Evolutionary conservation across 192 early-diverging fungal genomes (phyloP).

Genomic region (Backusella morwellensis): DNA sequence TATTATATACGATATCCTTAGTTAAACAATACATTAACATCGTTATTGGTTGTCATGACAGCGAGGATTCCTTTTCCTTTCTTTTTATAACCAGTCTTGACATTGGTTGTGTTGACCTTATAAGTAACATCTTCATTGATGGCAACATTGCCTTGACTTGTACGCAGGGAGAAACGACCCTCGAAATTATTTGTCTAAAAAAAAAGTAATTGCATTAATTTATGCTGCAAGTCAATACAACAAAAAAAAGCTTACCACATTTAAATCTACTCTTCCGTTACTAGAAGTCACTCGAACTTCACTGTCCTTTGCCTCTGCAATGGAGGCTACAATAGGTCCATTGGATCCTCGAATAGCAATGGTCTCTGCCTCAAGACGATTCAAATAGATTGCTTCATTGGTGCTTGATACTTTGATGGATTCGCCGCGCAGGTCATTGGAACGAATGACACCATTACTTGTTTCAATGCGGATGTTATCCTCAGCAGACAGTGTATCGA

Average conservation of each 20-base stretch:
- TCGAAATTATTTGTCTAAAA: constrained; percentile 3
- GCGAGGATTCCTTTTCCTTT: not conserved
- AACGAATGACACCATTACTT: not conserved
- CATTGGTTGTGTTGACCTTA: not conserved
- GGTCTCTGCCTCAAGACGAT: not conserved
- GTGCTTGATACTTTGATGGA: not conserved
- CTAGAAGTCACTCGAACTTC: not conserved
- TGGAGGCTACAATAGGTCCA: not conserved
- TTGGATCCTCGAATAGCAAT: not conserved
- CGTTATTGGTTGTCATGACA: not conserved
- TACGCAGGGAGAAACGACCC: not conserved
- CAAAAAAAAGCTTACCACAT: not conserved
- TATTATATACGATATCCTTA: not conserved
- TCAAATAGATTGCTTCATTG: not conserved
- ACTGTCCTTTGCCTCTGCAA: not conserved
- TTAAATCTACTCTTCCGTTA: not conserved
- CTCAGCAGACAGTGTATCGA: not conserved
- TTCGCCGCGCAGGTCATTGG: not conserved
- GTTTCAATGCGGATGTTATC: not conserved
- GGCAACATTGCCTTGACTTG: not conserved
- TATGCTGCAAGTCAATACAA: too few relatives aligned
- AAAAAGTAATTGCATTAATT: not conserved
- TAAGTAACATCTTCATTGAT: not conserved
- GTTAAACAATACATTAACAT: not conserved
- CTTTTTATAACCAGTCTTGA: not conserved